Evolutionary conservation across 768 basidiomycete species (phyloP), one percentile per base, ranked within the genome.

Genomic region (Lactarius deliciosus): DNA sequence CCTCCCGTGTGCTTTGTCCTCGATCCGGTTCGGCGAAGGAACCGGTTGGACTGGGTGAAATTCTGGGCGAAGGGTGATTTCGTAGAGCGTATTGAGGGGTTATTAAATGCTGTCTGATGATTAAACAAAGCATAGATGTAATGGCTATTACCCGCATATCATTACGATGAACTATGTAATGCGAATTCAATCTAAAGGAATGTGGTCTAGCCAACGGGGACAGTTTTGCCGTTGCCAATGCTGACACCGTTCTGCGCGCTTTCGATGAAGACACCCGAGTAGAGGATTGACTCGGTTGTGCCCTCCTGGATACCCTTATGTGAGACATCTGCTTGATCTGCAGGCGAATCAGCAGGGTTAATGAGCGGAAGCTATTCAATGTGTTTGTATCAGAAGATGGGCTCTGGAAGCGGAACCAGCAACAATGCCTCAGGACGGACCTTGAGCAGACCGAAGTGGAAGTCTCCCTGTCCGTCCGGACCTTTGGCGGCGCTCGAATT

Each of bases 361-460:
- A 82, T 81, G 6, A 88, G 72, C 4, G 85, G 85, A 38, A 88
- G 79, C 86, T 87, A 68, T 9, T 41, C 62, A 58, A 60, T 50
- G 57, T 38, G 20, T 13, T 22, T 13, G 2, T 6, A 5, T 25
- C 34, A 50, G 13, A 57, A 22, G 11, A 18, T 22, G 18, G 22
- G 40, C 22, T 16, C n/a, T 25, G 38, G 34, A 57, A 15, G 15
- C 15, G 50, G 15, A 32, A 36, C 3, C 5, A 15, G 3, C 9
- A 18, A 16, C 20, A 20, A 61, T 15, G 25, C 40, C 5, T 57
- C 47, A 13, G 30, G 50, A 70, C 76, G 41, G 40, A 85, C 84
- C 80, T 88, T 87, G 59, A 88, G 75, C 4, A 87, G 71, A 2
- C 83, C 85, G 69, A 87, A 81, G 71, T 87, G 86, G 77, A 85